A percentile compares a stretch with the other conserved stretches of the same genome.
Evolutionary conservation across 1,139 yeast genomes (phyloP).

Genomic region (Arxiozyma slooffiae): DNA sequence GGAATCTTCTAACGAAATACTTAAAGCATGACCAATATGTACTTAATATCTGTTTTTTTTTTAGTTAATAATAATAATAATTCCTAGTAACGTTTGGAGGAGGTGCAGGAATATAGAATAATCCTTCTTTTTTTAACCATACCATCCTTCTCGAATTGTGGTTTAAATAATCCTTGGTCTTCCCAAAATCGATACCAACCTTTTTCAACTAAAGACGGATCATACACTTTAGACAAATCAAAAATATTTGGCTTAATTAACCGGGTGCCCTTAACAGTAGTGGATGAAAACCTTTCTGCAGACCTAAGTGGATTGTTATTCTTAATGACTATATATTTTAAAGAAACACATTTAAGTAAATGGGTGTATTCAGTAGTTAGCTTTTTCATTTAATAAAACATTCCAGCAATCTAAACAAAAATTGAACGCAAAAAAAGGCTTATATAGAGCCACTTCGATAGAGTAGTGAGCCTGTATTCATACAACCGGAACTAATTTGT

Average conservation of each 20-base stretch:
- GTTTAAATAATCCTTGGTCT: conserved; percentile 72
- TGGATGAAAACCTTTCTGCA: not conserved
- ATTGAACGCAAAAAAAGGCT: not conserved
- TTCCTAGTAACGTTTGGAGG: conserved; percentile 99
- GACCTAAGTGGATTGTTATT: not conserved
- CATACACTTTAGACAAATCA: conserved; percentile 36
- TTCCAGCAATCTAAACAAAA: not conserved
- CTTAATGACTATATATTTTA: not conserved
- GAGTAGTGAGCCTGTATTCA: not conserved
- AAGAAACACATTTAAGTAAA: not conserved
- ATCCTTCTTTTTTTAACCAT: conserved; percentile 66
- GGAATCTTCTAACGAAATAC: conserved; percentile 88
- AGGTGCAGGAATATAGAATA: conserved; percentile 87
- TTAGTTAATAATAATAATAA: too few species aligned
- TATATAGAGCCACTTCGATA: not conserved
- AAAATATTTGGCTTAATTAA: not conserved
- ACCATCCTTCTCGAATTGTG: conserved; percentile 68
- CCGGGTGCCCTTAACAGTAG: not conserved
- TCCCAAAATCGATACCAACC: conserved; percentile 98
- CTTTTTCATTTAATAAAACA: not conserved
- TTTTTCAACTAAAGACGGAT: conserved; percentile 81
- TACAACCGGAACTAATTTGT: not conserved
- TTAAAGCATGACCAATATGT: conserved; percentile 96
- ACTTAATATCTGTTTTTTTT: too few species aligned
- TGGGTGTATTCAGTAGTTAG: not conserved